Percentiles rank a stretch among this genome's conserved stretches.
phyloP scores from a whole-genome alignment of 805 yeast genomes.

The Teunomyces aglyptinius region DNA sequence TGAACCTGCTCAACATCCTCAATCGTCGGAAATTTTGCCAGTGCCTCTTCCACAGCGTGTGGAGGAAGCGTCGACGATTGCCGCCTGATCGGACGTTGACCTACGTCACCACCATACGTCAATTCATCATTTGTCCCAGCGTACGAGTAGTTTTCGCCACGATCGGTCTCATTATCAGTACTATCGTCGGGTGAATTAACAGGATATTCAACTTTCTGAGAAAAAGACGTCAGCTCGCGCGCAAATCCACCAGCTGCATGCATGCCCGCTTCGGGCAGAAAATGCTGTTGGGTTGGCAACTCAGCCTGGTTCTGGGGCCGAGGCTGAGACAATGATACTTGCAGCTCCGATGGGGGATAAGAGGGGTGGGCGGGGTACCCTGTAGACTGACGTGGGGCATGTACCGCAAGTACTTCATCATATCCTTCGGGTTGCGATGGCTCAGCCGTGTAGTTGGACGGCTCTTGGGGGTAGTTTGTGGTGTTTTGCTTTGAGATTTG shows the following conservation, averaged over 20 bases:
- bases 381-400: conserved; percentile 5
- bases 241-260: too few species aligned
- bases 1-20: conserved; percentile 12
- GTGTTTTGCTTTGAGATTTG: not conserved
- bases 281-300: too few species aligned
- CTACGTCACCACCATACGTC: not conserved
- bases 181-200: conserved; percentile 9
- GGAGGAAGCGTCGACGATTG: conserved; percentile 11
- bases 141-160: conserved; percentile 5
- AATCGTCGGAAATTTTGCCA: conserved; percentile 14
- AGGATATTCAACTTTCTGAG: conserved; percentile 4
- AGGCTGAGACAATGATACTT: not conserved
- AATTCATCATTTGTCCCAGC: not conserved
- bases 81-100: conserved; percentile 5
- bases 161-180: conserved; percentile 8
- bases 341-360: conserved; percentile 1
- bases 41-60: conserved; percentile 14
- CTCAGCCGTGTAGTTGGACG: not conserved
- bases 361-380: conserved; percentile 7
- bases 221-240: not conserved
- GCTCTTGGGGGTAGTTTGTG: not conserved
- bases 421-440: not conserved
- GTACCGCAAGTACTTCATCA: not conserved
- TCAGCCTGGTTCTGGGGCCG: not conserved
- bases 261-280: too few species aligned